Percentiles rank a stretch among this genome's conserved stretches.
These are phyloP conservation scores for Marasmius tenuissimus DNA, from an alignment of 1,284 basidiomycete species.

Conservation along the genomic window DNA sequence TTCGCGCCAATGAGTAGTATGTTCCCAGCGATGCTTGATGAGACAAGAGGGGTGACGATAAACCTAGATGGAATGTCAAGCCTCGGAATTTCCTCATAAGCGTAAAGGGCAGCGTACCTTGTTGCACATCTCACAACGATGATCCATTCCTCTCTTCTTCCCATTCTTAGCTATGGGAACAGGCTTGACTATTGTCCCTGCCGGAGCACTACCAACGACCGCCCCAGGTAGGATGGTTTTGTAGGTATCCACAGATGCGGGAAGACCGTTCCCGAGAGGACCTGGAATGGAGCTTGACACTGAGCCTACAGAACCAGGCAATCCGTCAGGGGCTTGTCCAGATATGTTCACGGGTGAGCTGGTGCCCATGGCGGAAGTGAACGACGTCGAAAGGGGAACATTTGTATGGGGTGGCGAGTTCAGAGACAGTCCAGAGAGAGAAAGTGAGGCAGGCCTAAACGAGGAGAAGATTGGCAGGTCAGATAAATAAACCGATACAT, in stretches of 20 bases:
- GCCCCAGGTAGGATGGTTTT: neutral
- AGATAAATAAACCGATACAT: neutral
- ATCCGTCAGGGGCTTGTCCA: neutral
- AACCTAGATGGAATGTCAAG: conserved; percentile 49
- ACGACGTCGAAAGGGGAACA: conserved; percentile 28
- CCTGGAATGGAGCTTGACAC: conserved; percentile 6
- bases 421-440: conserved; percentile 52
- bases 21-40: conserved; percentile 98
- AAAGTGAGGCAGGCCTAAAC: conserved; percentile 45
- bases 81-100: conserved; percentile 5
- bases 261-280: conserved; percentile 9
- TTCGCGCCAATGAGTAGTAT: conserved; percentile 96
- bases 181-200: conserved; percentile 24
- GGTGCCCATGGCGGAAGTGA: conserved; percentile 14
- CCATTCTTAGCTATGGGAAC: conserved; percentile 46
- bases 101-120: conserved; percentile 55
- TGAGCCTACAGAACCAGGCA: conserved; percentile 11
- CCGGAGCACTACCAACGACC: neutral
- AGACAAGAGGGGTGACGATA: conserved; percentile 94
- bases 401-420: conserved; percentile 42
- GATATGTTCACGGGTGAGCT: neutral
- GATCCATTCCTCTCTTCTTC: conserved; percentile 81
- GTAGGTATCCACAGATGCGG: neutral
- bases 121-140: conserved; percentile 90
- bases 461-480: neutral